Base-by-base conservation (phyloP, 2,329 filamentous ascomycete species). In the Hypoxylon sp. region DNA sequence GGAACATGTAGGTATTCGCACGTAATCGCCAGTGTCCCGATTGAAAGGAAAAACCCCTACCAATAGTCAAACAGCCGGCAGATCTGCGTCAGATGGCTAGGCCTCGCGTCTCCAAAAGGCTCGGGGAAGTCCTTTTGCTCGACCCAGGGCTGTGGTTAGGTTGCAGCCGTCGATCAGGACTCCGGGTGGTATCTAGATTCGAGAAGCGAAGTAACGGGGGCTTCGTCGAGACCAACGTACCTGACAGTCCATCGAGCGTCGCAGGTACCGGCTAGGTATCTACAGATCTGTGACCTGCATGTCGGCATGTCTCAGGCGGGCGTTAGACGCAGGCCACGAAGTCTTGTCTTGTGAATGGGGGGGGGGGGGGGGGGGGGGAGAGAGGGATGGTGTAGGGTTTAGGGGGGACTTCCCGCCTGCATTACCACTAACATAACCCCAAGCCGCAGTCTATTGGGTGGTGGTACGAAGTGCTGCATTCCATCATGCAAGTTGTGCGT, bases 151-250 rank as follows among this genome's bases (percentile, higher is more conserved):
- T 53, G 46, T 55, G 68, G 67, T 66, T 64, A 24, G 62, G 63
- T 66, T 68, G 63, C 59, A 65, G 62, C 62, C 64, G 67, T 62
- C 62, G 68, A 69, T 69, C 67, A 64, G 33, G 48, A 27, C 33
- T 40, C 38, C 40, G 42, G 50, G 47, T 58, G 17, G 50, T 58
- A 58, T 58, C 54, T 48, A 58, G 51, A 61, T 61, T 61, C 54
- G 47, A 55, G 26, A 46, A 37, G 33, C 35, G 42, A 43, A 43
- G n/a, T n/a, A n/a, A n/a, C n/a, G n/a, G 48, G 20, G 49, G 17
- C 40, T 43, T 29, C 46, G 23, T 18, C 21, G 17, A 35, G 50
- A 40, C 48, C 45, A 41, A n/a, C n/a, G 49, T 45, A 50, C 48
- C 53, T 48, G 41, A 49, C 31, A 42, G 31, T 49, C 26, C 10